Evolutionary conservation across 352 stramenopile species (phyloP).

Genomic region (Globisporangium heterothallicum): DNA sequence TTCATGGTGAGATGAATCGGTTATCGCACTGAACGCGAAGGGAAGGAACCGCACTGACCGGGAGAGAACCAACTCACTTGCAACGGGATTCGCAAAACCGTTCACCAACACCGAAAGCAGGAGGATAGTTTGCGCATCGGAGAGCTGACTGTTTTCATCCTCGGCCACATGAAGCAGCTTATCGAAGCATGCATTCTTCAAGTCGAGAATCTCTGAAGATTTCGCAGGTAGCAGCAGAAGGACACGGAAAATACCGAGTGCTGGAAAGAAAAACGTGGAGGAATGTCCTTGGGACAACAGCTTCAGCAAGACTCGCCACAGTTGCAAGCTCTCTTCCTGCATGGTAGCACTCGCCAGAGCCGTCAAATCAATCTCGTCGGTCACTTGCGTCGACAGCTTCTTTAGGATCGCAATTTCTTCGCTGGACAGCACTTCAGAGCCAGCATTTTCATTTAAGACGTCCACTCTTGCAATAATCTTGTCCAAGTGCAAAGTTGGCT

Average conservation of each 20-base stretch:
- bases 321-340: constrained; percentile 14
- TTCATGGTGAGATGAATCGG: constrained; percentile 32
- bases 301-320: constrained; percentile 42
- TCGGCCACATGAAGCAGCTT: constrained; percentile 33
- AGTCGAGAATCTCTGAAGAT: constrained; percentile 12
- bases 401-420: constrained; percentile 26
- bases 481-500: constrained; percentile 41
- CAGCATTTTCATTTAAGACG: constrained; percentile 19
- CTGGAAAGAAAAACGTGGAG: constrained; percentile 47
- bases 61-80: constrained; percentile 44
- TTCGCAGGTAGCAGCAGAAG: constrained; percentile 38
- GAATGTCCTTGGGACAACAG: constrained; percentile 28
- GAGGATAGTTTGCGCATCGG: constrained; percentile 45
- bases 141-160: constrained; percentile 18
- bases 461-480: constrained; percentile 40
- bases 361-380: constrained; percentile 5
- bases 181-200: constrained; percentile 54
- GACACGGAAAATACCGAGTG: constrained; percentile 52
- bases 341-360: constrained; percentile 4
- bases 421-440: constrained; percentile 17
- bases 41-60: constrained; percentile 48
- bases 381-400: constrained; percentile 20
- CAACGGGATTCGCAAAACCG: constrained; percentile 43
- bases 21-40: constrained; percentile 60
- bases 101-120: constrained; percentile 62